Evolutionary conservation across 192 early-diverging fungal genomes (phyloP), one percentile per base, ranked within the genome.

Genomic region (Phlyctochytrium bullatum): DNA sequence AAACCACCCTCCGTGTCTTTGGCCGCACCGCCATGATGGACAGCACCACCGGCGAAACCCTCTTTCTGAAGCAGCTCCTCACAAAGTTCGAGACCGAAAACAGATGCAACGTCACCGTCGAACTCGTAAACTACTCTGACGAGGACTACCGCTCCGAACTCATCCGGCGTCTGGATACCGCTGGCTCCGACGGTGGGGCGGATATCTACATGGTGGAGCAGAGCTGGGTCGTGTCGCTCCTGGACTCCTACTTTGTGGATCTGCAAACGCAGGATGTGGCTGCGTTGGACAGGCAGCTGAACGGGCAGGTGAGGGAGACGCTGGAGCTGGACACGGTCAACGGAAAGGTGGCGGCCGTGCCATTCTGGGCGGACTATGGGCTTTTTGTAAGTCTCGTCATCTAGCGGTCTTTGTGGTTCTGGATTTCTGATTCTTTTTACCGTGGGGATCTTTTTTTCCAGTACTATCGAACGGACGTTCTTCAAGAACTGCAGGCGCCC

Each of bases 161-260:
- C 6, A 47, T 14, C 10, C 40, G 6, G 40, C 40, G 40, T 47
- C 20, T 47, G 40, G 40, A 47, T 20, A 47, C 10, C 6, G n/a
- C n/a, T n/a, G 40, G 40, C 10, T 6, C 6, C 20, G 40, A 47
- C 40, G n/a, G n/a, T n/a, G n/a, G n/a, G n/a, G 6, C 6, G 10
- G 54, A 57, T 28, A 28, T 57, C 20, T 57, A 57, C 54, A 14
- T 57, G 20, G 54, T 57, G 20, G 54, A 57, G 27, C 20, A 57
- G 27, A 57, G 54, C 54, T 57, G 54, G 54, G 25, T 25, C 12
- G 25, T 25, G 16, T 57, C 54, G 27, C 54, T 57, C 27, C 12
- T 25, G 14, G 40, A 47, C 20, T 28, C 54, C 6, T 27, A 57
- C 54, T 57, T 57, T 28, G 20, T 57, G 10, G 54, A 57, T 28